A percentile compares a stretch with the other conserved stretches of the same genome.
These are phyloP conservation scores for Teratosphaeriaceae sp. DNA, from an alignment of 2,329 filamentous ascomycete genomes.

Conservation along the genomic window DNA sequence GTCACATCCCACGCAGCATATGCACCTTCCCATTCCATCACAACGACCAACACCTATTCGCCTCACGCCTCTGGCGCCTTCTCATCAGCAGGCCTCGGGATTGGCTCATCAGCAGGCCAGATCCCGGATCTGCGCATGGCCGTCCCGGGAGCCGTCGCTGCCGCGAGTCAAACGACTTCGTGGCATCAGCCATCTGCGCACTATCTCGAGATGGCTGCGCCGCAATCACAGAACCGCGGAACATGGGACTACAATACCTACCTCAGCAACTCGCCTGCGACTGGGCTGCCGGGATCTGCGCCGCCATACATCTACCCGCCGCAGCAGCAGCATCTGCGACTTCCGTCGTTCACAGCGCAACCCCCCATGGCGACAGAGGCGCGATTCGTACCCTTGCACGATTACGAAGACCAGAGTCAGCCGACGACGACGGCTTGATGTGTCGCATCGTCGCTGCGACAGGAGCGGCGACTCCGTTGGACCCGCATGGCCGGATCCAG, in stretches of 20 bases:
- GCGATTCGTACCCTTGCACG: slow-evolving; percentile 29
- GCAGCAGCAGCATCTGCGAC: slow-evolving; percentile 13
- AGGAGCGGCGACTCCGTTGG: background rate
- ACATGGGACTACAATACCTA: slow-evolving; percentile 25
- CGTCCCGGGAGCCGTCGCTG: slow-evolving; percentile 20
- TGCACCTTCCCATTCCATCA: slow-evolving; percentile 15
- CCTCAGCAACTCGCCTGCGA: slow-evolving; percentile 21
- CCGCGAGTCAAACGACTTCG: slow-evolving; percentile 23
- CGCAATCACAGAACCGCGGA: slow-evolving; percentile 16
- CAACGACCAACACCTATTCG: slow-evolving; percentile 24
- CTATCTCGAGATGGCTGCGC: slow-evolving; percentile 25
- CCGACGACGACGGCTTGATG: slow-evolving; percentile 22
- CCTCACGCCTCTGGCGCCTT: slow-evolving; percentile 15
- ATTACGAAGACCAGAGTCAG: slow-evolving; percentile 27
- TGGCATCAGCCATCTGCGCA: slow-evolving; percentile 28
- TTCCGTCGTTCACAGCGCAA: slow-evolving; percentile 23
- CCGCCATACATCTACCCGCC: slow-evolving; percentile 24
- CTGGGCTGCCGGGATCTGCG: slow-evolving; percentile 24
- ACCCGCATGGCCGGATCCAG: slow-evolving; percentile 12
- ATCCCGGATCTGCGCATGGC: slow-evolving; percentile 33
- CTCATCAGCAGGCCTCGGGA: slow-evolving; percentile 25
- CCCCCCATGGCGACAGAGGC: slow-evolving; percentile 21
- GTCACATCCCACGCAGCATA: slow-evolving; percentile 28
- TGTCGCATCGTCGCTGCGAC: background rate
- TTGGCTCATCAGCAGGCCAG: slow-evolving; percentile 29